Evolutionary conservation across 1,284 basidiomycete species (phyloP), one percentile per base, ranked within the genome.

Genomic region (Ceratobasidium sp.): DNA sequence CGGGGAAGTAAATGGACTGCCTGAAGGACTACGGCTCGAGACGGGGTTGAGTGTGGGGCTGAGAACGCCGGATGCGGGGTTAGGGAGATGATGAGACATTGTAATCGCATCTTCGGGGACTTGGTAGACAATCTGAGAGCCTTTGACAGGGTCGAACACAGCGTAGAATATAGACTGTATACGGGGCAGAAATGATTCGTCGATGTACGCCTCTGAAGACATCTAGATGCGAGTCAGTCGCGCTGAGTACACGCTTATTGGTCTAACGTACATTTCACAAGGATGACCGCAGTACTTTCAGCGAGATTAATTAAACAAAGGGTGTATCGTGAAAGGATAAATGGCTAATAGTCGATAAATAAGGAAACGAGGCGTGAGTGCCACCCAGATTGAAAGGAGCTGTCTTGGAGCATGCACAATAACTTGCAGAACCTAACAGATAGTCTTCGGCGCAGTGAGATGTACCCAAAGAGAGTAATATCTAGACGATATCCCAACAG

Each of bases 111-210:
- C 93, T 82, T 97, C 96, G 0, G 95, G 95, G 7, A 97, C 94
- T 82, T 97, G 95, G 79, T 91, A 93, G 27, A 95, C 89, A 69
- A 97, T 92, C 81, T 93, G 93, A 17, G 94, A 93, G 0, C 95
- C 96, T 78, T 92, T 88, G 8, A 85, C 85, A 57, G 91, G 87
- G 82, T 97, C 94, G 80, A 97, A 97, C 15, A 93, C 89, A 17
- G 94, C 91, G 80, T 95, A 95, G 84, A 96, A 95, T 9, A 96
- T 91, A 15, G 93, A 94, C 78, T 93, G 89, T 67, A 97, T 93
- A 56, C 92, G 89, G 8, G 84, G 84, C 41, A 84, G 78, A 54
- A 78, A 78, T 31, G 27, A 63, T 47, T 77, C 77, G 60, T 77
- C 67, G n/a, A 62, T 62, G 60, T 69, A 54, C 45, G 75, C 56